phyloP scores from a whole-genome alignment of 495 filamentous ascomycete species.

The Ascodesmis nigricans region DNA sequence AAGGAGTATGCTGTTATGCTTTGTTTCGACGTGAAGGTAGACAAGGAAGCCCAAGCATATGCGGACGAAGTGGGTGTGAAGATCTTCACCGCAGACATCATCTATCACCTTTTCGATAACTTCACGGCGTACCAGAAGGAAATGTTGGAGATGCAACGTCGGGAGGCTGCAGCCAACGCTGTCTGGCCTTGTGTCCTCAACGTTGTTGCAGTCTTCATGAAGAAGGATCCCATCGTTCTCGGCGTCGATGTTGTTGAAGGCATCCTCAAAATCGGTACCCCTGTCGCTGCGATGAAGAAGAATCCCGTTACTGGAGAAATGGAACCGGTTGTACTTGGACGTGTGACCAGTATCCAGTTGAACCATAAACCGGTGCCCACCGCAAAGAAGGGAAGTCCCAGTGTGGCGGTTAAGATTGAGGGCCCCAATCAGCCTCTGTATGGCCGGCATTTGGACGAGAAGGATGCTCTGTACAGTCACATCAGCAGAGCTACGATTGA shows the following conservation, averaged over 20 bases:
- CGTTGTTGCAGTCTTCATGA: constrained; percentile 92
- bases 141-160: constrained; percentile 73
- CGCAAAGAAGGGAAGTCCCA: constrained; percentile 89
- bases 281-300: constrained; percentile 60
- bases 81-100: constrained; percentile 97
- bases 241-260: constrained; percentile 92
- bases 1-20: constrained; percentile 97
- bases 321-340: constrained; percentile 63
- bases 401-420: constrained; percentile 94
- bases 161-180: constrained; percentile 80
- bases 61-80: constrained; percentile 91
- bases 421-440: constrained; percentile 86
- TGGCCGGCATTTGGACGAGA: constrained; percentile 86
- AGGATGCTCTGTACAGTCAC: constrained; percentile 64
- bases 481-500: constrained; percentile 81
- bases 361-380: constrained; percentile 85
- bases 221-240: constrained; percentile 85
- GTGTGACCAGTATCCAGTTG: constrained; percentile 93
- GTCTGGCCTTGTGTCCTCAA: constrained; percentile 89
- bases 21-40: constrained; percentile 98
- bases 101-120: constrained; percentile 93
- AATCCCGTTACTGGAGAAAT: constrained; percentile 58
- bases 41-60: constrained; percentile 82
- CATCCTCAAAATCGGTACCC: constrained; percentile 61
- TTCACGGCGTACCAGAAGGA: constrained; percentile 85